phyloP scores from a whole-genome alignment of 2,329 filamentous ascomycete genomes.

The Nemania sp. region DNA sequence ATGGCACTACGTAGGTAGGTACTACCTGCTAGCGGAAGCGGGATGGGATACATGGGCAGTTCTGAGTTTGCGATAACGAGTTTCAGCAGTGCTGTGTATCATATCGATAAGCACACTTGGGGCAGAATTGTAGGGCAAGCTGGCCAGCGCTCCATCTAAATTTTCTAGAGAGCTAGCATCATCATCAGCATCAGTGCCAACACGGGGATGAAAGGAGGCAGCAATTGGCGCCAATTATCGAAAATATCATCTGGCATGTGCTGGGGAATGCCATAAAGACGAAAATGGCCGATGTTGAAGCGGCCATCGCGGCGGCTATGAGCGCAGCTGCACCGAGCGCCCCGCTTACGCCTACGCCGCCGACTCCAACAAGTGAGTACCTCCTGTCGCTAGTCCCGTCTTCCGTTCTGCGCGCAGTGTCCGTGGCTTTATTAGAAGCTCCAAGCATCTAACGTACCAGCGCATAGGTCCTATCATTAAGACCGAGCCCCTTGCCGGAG shows the following conservation, averaged over 20 bases:
- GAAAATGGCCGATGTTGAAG: constrained; percentile 39
- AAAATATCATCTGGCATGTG: constrained; percentile 11
- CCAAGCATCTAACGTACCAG: constrained; percentile 17
- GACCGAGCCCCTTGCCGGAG: constrained; percentile 30
- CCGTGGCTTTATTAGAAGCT: not conserved
- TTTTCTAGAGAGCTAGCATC: constrained; percentile 32
- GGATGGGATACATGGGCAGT: not conserved
- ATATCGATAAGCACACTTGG: constrained; percentile 31
- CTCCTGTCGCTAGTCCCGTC: not conserved
- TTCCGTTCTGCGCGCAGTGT: not conserved
- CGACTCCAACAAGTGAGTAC: constrained; percentile 32
- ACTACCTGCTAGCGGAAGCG: not conserved
- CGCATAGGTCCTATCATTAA: constrained; percentile 38
- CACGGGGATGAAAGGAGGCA: constrained; percentile 1
- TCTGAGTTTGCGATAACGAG: constrained; percentile 14
- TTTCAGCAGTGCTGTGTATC: constrained; percentile 35
- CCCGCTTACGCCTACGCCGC: no score
- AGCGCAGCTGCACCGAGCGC: constrained; percentile 29
- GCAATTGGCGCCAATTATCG: constrained; percentile 8
- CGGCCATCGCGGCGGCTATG: constrained; percentile 38
- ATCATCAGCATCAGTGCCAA: constrained; percentile 3
- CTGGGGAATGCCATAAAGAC: constrained; percentile 18
- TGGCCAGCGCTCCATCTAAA: constrained; percentile 35
- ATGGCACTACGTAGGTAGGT: not conserved
- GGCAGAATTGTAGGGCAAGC: constrained; percentile 39